phyloP scores from a whole-genome alignment of 108 stramenopile genomes.

The Fragilaria radians region DNA sequence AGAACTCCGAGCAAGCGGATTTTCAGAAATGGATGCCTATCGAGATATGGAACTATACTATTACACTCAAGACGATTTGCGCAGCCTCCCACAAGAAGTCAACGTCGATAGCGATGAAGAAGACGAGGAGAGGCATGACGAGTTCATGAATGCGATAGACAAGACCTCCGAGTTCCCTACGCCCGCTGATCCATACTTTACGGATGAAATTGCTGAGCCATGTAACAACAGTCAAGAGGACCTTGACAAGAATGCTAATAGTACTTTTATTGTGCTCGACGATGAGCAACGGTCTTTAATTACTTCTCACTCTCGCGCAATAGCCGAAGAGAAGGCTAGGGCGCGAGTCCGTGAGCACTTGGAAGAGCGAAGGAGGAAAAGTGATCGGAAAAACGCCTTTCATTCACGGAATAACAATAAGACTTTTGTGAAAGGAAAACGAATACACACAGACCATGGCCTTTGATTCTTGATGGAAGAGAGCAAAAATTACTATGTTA shows the following conservation, averaged over 20 bases:
- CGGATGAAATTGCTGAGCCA: conserved; percentile 9
- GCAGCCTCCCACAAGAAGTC: background rate
- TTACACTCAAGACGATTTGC: conserved; percentile 32
- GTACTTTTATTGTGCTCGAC: conserved; percentile 7
- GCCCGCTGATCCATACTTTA: background rate
- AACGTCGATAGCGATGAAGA: conserved; percentile 27
- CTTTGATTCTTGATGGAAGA: background rate
- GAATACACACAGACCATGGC: conserved; percentile 29
- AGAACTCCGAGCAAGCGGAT: conserved; percentile 75
- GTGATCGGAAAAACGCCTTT: conserved; percentile 64
- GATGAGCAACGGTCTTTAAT: conserved; percentile 15
- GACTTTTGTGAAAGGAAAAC: conserved; percentile 75
- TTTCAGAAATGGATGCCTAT: conserved; percentile 55
- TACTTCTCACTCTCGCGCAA: conserved; percentile 30
- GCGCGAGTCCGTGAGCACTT: conserved; percentile 65
- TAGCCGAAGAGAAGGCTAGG: conserved; percentile 57
- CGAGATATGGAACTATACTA: conserved; percentile 73
- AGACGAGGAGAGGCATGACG: conserved; percentile 17
- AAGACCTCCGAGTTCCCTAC: conserved; percentile 1
- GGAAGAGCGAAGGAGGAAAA: conserved; percentile 55
- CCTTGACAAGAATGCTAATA: conserved; percentile 10
- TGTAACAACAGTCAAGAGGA: conserved; percentile 20
- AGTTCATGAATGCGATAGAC: conserved; percentile 26
- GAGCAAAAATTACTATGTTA: background rate
- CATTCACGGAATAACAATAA: conserved; percentile 77